Base-by-base conservation (phyloP, 495 filamentous ascomycete genomes). In the Aspergillus cavernicola region DNA sequence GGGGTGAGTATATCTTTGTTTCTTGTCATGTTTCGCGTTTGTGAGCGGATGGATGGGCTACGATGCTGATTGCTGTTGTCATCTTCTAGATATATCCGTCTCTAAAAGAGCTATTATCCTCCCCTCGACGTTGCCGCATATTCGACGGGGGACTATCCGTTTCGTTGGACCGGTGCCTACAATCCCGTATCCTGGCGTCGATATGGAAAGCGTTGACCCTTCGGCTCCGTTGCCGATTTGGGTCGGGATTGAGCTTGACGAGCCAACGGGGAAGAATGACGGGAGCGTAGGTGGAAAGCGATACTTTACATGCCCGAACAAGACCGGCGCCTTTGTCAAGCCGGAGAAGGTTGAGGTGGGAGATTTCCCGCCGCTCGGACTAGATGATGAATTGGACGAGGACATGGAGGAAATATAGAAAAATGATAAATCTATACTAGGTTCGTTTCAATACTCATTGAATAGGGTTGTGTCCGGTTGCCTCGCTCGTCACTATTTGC, bases 241-340 rank as follows among this genome's bases (percentile, higher is more conserved):
- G 92, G 78, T 93, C 33, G 92, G 92, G 36, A 76, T 97, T 41
- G 80, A 84, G 60, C 76, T 95, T 38, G 90, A 96, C 64, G 90
- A 96, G 68, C 90, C 90, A 4, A 83, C 83, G 29, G 91, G 91
- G 26, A 93, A 88, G 74, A 97, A 97, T 59, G 89, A 97, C 65
- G 91, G 91, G 15, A 88, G 85, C 59, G 78, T 95, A 2, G 78
- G 77, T n/a, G 87, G 86, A 23, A 83, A 80, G 52, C 75, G 84
- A 41, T 95, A 93, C 70, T 97, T 95, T 72, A 70, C 75, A 28
- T 84, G 81, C 53, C 78, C 78, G 15, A 74, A 75, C 26, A 92
- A 93, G 65, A 80, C 78, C 46, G 92, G 92, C 12, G 85, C 89
- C 22, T 96, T 96, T 66, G 89, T 97, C 9, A 80, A 91, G 65